Base-by-base conservation (phyloP, 2,329 filamentous ascomycete genomes). In the Thermothelomyces thermophilus region DNA sequence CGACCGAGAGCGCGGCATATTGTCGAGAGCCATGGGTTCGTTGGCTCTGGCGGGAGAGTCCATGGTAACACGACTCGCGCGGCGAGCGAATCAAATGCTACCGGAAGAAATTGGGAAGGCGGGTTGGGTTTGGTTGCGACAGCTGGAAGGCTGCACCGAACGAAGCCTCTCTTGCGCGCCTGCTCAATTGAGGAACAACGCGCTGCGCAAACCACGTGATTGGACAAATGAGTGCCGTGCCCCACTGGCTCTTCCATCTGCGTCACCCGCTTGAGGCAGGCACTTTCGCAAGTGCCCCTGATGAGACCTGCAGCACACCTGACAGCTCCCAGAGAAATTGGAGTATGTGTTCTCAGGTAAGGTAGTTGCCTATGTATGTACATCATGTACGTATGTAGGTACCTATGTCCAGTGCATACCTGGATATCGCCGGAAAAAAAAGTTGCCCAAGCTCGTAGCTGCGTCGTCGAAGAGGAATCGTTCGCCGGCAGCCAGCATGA, bases 1-100 rank as follows among this genome's bases (percentile, higher is more conserved):
- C 41, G 60, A 58, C 19, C 41, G 53, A 20, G 58, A 58, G 30
- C 52, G 57, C 26, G 56, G 52, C 28, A 39, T 52, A 41, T 55
- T 48, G 42, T 54, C 59, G 41, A 36, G 53, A 48, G 42, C 41
- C 41, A 50, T 51, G 30, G 40, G 55, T 31, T 54, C 55, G 24
- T 36, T 46, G 10, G 56, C 58, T 39, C 54, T 47, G 37, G 51
- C 53, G 48, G 54, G 41, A 16, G 51, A 57, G 44, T 51, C 48
- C 59, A 62, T 61, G 37, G 28, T 28, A 16, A 20, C 24, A 31
- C 24, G 43, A 31, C 22, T 30, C 16, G 35, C 33, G 20, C 7
- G 9, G 36, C 36, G 37, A 34, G 41, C 48, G 35, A 50, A 47
- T 35, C n/a, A 47, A 42, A 26, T 36, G 35, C 3, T 33, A 5